Evolutionary conservation across 768 basidiomycete genomes (phyloP).

Genomic region (Strobilomyces echinocephalus): DNA sequence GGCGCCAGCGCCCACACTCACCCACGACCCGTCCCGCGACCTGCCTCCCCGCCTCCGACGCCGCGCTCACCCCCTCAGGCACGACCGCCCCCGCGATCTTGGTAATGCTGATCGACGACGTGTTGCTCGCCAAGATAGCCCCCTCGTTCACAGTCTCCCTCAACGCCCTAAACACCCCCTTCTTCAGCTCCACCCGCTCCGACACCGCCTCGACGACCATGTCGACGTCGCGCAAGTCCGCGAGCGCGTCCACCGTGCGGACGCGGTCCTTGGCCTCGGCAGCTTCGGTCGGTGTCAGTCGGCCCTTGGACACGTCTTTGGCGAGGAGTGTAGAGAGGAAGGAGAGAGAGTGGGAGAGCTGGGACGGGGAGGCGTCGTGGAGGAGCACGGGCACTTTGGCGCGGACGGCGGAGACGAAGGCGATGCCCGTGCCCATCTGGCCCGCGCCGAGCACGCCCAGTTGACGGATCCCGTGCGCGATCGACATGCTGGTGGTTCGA

Average conservation of each 20-base stretch:
- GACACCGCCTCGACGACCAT: slow-evolving; percentile 94
- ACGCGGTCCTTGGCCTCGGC: slow-evolving; percentile 70
- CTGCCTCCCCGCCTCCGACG: slow-evolving; percentile 59
- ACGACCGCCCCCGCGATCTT: slow-evolving; percentile 85
- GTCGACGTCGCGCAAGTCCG: slow-evolving; percentile 71
- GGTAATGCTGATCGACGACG: slow-evolving; percentile 90
- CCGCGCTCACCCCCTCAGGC: slow-evolving; percentile 48
- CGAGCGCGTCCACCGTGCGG: slow-evolving; percentile 53
- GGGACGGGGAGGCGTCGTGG: slow-evolving; percentile 73
- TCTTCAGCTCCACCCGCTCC: slow-evolving; percentile 76
- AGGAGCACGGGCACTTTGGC: slow-evolving; percentile 83
- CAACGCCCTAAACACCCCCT: slow-evolving; percentile 67
- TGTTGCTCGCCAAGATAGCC: slow-evolving; percentile 87
- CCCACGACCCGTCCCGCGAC: slow-evolving; percentile 78
- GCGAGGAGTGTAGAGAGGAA: slow-evolving; percentile 77
- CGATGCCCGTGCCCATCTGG: slow-evolving; percentile 92
- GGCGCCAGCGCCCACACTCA: slow-evolving; percentile 27
- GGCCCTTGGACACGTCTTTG: slow-evolving; percentile 87
- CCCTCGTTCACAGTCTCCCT: slow-evolving; percentile 62
- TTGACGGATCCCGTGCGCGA: slow-evolving; percentile 68
- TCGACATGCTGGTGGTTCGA: slow-evolving; percentile 24
- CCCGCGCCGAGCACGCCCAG: slow-evolving; percentile 80
- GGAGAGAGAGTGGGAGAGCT: slow-evolving; percentile 66
- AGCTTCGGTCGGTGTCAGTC: slow-evolving; percentile 62
- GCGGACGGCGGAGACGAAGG: slow-evolving; percentile 77